Evolutionary conservation across 2,329 filamentous ascomycete species (phyloP), one percentile per base, ranked within the genome.

Genomic region (Fusarium verticillioides): DNA sequence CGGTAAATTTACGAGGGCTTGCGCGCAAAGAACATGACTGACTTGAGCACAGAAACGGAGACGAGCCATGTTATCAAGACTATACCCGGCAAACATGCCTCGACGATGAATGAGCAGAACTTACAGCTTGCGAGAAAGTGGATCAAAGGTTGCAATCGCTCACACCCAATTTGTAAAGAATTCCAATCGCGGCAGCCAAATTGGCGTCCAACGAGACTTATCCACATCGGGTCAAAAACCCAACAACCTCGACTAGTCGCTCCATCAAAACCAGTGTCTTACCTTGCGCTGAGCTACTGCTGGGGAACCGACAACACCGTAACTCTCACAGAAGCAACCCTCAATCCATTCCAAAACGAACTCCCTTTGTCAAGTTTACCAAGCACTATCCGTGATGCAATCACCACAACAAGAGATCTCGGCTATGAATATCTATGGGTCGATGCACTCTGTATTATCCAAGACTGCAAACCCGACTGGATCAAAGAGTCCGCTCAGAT

Each of bases 381-480:
- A 19, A 21, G 10, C 4, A 46, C 62, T 5, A 39, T 63, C 2
- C 19, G 30, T 19, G 34, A 39, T 11, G 46, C 62, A 21, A 53
- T 64, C 10, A 1, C 32, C 12, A 40, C 32, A 3, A 9, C 62
- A 2, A n/a, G 23, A 23, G 15, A 52, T 18, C 59, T 64, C 2
- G 62, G 62, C 5, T 63, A 63, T 12, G n/a, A 54, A 5, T 63
- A 63, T 4, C 2, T 64, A 16, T 64, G 62, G 62, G 39, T 63
- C 4, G 62, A 64, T n/a, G 32, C 46, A 0, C 62, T 64, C 3
- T 64, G 62, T n/a, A 63, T 64, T 3, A 46, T 64, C 4, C 62
- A 64, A 16, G 58, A 54, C 7, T 64, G 39, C 0, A 39, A 46
- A 28, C 0, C 28, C 4, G 62, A 64, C 9, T 63, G 62, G 62